phyloP scores from a whole-genome alignment of 1,284 basidiomycete genomes.

The Apiotrichum porosum region DNA sequence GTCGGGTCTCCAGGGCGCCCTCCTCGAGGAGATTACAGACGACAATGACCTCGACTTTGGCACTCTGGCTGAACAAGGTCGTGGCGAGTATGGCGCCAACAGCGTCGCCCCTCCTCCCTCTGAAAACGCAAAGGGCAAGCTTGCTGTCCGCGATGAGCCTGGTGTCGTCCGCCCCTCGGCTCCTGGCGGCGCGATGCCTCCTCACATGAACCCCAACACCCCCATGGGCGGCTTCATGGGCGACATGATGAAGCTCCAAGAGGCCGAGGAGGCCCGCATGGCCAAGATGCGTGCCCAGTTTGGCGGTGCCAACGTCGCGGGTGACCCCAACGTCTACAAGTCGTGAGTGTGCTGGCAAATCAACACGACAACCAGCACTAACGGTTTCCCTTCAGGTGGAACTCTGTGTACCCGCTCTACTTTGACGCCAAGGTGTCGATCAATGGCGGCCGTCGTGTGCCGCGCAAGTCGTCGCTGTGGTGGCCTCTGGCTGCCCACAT shows the following conservation, averaged over 20 bases:
- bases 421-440: constrained; percentile 90
- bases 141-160: constrained; percentile 24
- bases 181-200: constrained; percentile 5
- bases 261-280: constrained; percentile 45
- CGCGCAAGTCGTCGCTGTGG: constrained; percentile 76
- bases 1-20: constrained; percentile 62
- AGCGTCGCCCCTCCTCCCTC: constrained; percentile 27
- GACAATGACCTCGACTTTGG: constrained; percentile 49
- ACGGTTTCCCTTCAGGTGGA: constrained; percentile 61
- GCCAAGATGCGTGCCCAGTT: constrained; percentile 43
- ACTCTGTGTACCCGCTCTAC: constrained; percentile 92
- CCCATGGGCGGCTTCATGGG: constrained; percentile 50
- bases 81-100: constrained; percentile 45
- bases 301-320: constrained; percentile 31
- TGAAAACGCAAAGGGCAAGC: constrained; percentile 30
- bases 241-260: constrained; percentile 48
- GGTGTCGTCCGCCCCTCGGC: constrained; percentile 25
- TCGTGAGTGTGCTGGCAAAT: constrained; percentile 30
- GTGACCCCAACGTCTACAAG: constrained; percentile 44
- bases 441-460: constrained; percentile 74
- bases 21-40: constrained; percentile 64
- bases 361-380: neutral
- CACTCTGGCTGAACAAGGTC: constrained; percentile 49
- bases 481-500: constrained; percentile 92
- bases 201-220: constrained; percentile 37